A percentile compares a stretch with the other conserved stretches of the same genome.
phyloP scores from a whole-genome alignment of 768 basidiomycete genomes.

The Gloeopeniophorella convolvens region DNA sequence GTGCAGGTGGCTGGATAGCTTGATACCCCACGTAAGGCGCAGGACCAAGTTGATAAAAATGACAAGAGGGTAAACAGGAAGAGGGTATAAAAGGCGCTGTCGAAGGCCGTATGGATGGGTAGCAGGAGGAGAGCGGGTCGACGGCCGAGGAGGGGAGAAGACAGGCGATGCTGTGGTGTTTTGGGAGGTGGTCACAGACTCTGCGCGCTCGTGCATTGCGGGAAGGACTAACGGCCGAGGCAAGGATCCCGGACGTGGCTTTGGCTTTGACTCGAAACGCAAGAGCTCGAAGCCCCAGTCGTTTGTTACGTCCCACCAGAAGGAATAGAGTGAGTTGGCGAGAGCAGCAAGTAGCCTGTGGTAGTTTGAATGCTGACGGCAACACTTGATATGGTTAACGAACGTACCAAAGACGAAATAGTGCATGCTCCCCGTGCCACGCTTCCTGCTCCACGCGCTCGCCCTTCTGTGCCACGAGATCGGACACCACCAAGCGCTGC shows the following conservation, averaged over 20 bases:
- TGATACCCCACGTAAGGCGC: constrained; percentile 91
- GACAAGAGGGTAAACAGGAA: constrained; percentile 77
- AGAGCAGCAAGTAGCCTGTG: constrained; percentile 81
- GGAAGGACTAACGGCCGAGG: constrained; percentile 41
- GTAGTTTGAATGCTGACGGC: background rate
- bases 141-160: background rate
- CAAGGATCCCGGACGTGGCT: constrained; percentile 26
- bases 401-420: constrained; percentile 77
- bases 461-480: constrained; percentile 46
- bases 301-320: constrained; percentile 98
- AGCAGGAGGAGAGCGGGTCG: constrained; percentile 3
- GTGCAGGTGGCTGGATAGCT: constrained; percentile 82
- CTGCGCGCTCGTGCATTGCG: constrained; percentile 35
- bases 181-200: constrained; percentile 21
- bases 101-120: constrained; percentile 70
- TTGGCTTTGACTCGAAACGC: constrained; percentile 23
- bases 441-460: constrained; percentile 35
- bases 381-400: background rate
- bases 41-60: constrained; percentile 80
- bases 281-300: constrained; percentile 93
- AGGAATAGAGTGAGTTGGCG: constrained; percentile 89
- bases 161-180: background rate
- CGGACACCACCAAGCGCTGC: constrained; percentile 65
- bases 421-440: constrained; percentile 71
- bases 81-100: constrained; percentile 65